Percentiles rank a stretch among this genome's conserved stretches.
Evolutionary conservation across 2,329 filamentous ascomycete species (phyloP).

Genomic region (Penicillium carneum): DNA sequence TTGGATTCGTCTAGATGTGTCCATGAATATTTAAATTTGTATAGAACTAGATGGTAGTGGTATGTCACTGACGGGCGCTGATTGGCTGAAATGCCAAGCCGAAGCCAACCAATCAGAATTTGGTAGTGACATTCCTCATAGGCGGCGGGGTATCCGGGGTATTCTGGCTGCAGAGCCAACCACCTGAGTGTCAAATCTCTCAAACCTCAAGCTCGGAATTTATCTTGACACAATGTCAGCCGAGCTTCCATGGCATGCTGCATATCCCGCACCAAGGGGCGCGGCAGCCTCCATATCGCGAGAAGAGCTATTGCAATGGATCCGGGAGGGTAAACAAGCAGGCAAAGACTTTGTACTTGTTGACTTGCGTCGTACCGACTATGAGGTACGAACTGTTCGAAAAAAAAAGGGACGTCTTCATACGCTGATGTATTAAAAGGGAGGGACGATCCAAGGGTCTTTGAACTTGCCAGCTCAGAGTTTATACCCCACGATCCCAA

Average conservation of each 20-base stretch:
- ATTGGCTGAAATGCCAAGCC: slow-evolving; percentile 20
- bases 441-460: slow-evolving; percentile 66
- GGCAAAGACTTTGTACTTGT: slow-evolving; percentile 53
- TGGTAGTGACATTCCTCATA: slow-evolving; percentile 13
- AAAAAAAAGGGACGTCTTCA: neutral
- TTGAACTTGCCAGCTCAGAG: slow-evolving; percentile 57
- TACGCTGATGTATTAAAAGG: slow-evolving; percentile 43
- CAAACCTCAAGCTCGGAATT: neutral
- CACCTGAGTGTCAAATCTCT: neutral
- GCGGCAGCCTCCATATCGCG: slow-evolving; percentile 40
- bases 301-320: slow-evolving; percentile 48
- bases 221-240: slow-evolving; percentile 4
- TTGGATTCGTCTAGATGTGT: neutral
- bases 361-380: slow-evolving; percentile 57
- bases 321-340: slow-evolving; percentile 40
- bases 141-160: slow-evolving; percentile 6
- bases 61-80: slow-evolving; percentile 21
- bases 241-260: slow-evolving; percentile 50
- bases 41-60: neutral
- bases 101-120: slow-evolving; percentile 13
- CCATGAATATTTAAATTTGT: neutral
- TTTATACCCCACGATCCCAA: slow-evolving; percentile 48
- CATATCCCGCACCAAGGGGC: slow-evolving; percentile 50
- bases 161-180: neutral
- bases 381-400: slow-evolving; percentile 47